Base-by-base conservation (phyloP, 2,329 filamentous ascomycete species). In the Fusarium sp. region DNA sequence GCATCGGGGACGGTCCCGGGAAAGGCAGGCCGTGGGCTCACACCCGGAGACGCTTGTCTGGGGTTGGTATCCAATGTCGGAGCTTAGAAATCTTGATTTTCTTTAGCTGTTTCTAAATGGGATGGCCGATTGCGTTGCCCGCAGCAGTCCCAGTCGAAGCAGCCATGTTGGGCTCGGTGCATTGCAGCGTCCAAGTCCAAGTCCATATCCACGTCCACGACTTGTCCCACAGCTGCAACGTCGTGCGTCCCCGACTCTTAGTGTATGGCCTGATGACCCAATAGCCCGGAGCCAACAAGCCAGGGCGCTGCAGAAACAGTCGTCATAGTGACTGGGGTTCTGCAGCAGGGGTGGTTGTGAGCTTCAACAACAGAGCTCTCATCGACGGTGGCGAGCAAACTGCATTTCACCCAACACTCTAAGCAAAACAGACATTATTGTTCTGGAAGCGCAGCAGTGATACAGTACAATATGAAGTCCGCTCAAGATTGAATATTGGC, bases 231-330 rank as follows among this genome's bases (percentile, higher is more conserved):
- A 51, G 46, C 64, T 71, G 60, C 66, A 71, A 53, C 56, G 36
- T 47, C 46, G 43, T 69, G 63, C 67, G 69, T 71, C 65, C 69
- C 67, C 69, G 69, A 48, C 46, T 58, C 44, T 51, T 58, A 42
- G 58, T 56, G 53, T 28, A 55, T 44, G 49, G 35, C 24, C 62
- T 64, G 53, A 56, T 59, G 62, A 59, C 58, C 62, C 58, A 55
- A 64, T 51, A 47, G 31, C 48, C 39, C 38, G 58, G 59, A 42
- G 48, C 53, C 53, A 49, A 15, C 28, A 38, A 39, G 43, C 29
- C 42, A 53, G 42, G 42, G 43, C 36, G 41, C 15, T 47, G 57
- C 52, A 65, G 51, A 57, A 58, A 36, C n/a, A 28, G 41, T 59
- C 53, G 62, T 65, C 62, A 66, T 63, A 41, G 57, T 31, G 25